Conservation (phyloP, 768 basidiomycete species). For the Mycena galopus region DNA sequence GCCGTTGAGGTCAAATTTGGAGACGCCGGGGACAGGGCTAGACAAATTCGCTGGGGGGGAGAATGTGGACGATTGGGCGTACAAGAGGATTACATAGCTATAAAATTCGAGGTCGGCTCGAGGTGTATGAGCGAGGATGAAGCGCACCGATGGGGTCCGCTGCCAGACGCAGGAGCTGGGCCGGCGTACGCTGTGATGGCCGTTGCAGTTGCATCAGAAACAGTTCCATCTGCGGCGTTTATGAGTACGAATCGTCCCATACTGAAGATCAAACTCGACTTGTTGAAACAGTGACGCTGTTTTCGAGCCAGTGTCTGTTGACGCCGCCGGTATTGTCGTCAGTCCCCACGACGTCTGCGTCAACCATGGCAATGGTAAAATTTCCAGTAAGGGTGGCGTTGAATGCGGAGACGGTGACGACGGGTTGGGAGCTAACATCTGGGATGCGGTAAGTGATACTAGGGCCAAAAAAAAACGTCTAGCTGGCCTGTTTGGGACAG, state of each 20-base stretch:
- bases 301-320: constrained; percentile 87
- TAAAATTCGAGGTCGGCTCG: too few species aligned
- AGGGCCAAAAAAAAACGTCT: too few species aligned
- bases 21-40: constrained; percentile 62
- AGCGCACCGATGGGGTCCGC: constrained; percentile 78
- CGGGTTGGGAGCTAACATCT: constrained; percentile 70
- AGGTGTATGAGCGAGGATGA: neutral
- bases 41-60: constrained; percentile 69
- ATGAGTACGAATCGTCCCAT: too few species aligned
- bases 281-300: constrained; percentile 66
- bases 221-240: too few species aligned
- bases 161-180: constrained; percentile 76
- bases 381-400: constrained; percentile 64
- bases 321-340: constrained; percentile 65
- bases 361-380: constrained; percentile 82
- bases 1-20: constrained; percentile 65
- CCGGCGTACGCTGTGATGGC: constrained; percentile 77
- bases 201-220: constrained; percentile 59
- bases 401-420: constrained; percentile 63
- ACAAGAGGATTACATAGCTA: constrained; percentile 76
- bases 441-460: too few species aligned
- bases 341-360: constrained; percentile 77
- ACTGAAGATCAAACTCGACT: too few species aligned
- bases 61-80: constrained; percentile 74
- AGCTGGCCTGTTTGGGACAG: constrained; percentile 73